Base-by-base conservation (phyloP, 2,329 filamentous ascomycete genomes). In the Calonectria montana region DNA sequence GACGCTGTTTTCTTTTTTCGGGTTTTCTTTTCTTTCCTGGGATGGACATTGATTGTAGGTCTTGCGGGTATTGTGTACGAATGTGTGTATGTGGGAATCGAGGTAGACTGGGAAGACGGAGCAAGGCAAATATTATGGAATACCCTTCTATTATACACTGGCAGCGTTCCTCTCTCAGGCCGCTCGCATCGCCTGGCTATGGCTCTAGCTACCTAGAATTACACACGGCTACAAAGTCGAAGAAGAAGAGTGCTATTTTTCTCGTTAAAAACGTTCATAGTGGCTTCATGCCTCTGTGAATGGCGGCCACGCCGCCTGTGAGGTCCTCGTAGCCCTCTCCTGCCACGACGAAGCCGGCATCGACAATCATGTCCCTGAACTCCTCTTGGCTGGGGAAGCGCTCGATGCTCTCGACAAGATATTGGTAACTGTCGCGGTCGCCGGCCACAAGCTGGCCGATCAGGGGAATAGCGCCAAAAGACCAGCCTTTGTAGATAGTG, bases 321-420 rank as follows among this genome's bases (percentile, higher is more conserved):
- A 99, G 83, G 82, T 99, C 93, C 86, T 98, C 96, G 85, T 94
- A 99, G 0, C 94, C 94, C 65, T 91, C 85, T 1, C 94, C 95
- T 1, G 94, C 95, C 50, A 97, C 91, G 74, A 94, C 87, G 81
- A 99, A 99, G 1, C 96, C 96, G 3, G 94, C 96, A 29, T 92
- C 90, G 76, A 90, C 83, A 80, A 97, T 97, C 94, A 97, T 95
- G 39, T 91, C 88, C 75, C 92, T 90, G 81, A 97, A 99, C 76
- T 94, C 91, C 65, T 91, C 89, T 86, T 99, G 97, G 76, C 87
- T 93, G 0, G 97, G 97, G 82, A 98, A 98, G 59, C 90, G 88
- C 85, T 98, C 96, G 83, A 99, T 99, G 83, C 96, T 98, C 88
- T 99, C 97, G 12, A 99, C 97, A 12, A 99, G 88, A 84, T 99